phyloP scores from a whole-genome alignment of 2,329 filamentous ascomycete genomes.

The Fusarium sterilihyphosum region DNA sequence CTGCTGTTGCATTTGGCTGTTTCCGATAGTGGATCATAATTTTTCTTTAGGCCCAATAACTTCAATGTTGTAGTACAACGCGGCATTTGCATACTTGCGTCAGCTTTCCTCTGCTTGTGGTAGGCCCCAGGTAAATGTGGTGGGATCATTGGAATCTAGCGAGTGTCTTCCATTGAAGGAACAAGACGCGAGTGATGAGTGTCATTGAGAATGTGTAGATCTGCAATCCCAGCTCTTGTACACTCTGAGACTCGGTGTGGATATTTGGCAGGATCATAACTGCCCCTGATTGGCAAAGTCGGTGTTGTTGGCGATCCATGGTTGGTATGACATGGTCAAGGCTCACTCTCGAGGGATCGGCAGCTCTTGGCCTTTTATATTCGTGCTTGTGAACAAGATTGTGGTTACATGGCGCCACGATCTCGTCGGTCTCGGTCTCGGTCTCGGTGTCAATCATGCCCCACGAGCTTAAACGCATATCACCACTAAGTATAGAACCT shows the following conservation, averaged over 20 bases:
- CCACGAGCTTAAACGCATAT: neutral
- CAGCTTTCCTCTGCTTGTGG: no score
- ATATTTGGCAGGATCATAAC: neutral
- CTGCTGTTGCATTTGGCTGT: no score
- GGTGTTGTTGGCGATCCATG: no score
- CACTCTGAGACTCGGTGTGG: no score
- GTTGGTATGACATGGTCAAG: fast-evolving
- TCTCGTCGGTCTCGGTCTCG: neutral
- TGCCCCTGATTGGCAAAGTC: fast-evolving
- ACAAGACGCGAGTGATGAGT: no score
- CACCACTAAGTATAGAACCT: neutral
- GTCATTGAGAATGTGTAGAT: no score
- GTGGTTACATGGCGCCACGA: neutral
- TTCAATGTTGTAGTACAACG: no score
- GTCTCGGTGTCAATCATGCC: neutral
- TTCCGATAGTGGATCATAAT: no score
- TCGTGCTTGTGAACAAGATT: neutral
- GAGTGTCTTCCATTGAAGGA: fast-evolving
- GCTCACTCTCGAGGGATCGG: neutral
- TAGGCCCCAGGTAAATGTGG: fast-evolving
- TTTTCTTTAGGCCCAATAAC: no score
- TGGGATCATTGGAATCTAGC: no score
- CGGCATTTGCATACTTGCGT: no score
- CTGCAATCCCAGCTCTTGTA: no score
- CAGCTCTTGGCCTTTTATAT: neutral